Evolutionary conservation across 352 stramenopile genomes (phyloP), one percentile per base, ranked within the genome.

Genomic region (Phytophthora citricola): DNA sequence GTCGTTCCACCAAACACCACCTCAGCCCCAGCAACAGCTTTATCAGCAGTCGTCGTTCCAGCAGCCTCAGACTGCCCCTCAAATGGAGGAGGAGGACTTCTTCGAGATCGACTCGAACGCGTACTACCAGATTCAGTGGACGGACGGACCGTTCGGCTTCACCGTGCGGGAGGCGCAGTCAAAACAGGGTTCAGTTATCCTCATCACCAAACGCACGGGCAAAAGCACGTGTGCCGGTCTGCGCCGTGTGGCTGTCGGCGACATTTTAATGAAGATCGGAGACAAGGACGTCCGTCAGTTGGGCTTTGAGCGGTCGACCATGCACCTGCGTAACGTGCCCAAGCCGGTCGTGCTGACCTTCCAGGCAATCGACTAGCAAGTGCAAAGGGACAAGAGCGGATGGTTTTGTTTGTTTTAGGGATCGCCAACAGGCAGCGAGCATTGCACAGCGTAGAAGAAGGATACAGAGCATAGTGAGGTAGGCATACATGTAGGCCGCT

Each of bases 81-180:
- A 66, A 49, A 70, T 74, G 43, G 69, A 75, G 27, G 70, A 79
- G 14, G 73, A 81, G 9, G 80, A 90, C 32, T 79, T 83, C 46
- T 90, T 90, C 51, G 73, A 73, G 47, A 78, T 93, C 40, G 83
- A 94, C 41, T 69, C 81, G 53, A 72, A 78, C 15, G 83, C 83
- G 40, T 92, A 91, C 69, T 94, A 92, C 58, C 75, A 85, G 52
- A 83, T 94, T 52, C 76, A 90, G 67, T 94, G 87, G 87, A 91
- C 76, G 14, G 85, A 93, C 36, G 87, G 87, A 17, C 83, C 87
- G 20, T 94, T 94, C 49, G 87, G 87, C 11, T 86, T 90, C 47
- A 94, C 82, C 0, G 85, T 94, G 22, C 85, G 86, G n/a, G 87
- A 93, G 60, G 83, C 82, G 4, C 73, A 84, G 50, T 91, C 85